Conservation (phyloP, 768 basidiomycete species). For the Phanerodontia chrysosporium region DNA sequence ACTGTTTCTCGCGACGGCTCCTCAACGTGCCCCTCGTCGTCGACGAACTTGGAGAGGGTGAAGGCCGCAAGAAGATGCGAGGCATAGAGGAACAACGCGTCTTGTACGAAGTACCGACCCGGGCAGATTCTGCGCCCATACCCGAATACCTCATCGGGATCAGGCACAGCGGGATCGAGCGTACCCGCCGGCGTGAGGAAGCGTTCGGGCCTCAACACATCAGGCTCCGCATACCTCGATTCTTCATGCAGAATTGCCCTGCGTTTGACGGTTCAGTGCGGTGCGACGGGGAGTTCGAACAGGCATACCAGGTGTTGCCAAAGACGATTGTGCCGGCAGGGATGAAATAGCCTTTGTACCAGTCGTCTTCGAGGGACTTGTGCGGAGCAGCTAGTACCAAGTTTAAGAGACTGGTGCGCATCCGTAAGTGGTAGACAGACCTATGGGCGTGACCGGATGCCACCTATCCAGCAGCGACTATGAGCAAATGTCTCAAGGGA, state of each 20-base stretch:
- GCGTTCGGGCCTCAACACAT: constrained; percentile 3
- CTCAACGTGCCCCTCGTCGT: neutral
- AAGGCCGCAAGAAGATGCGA: constrained; percentile 10
- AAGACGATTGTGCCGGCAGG: constrained; percentile 23
- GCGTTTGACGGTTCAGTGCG: neutral
- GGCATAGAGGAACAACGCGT: constrained; percentile 9
- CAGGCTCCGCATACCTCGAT: neutral
- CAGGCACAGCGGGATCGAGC: constrained; percentile 1
- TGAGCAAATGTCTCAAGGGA: too few species aligned
- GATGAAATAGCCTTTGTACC: constrained; percentile 25
- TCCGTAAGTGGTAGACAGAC: too few species aligned
- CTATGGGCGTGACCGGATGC: neutral
- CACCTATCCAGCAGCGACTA: neutral
- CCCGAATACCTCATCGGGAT: constrained; percentile 9
- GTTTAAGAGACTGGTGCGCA: too few species aligned
- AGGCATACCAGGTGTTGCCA: constrained; percentile 15
- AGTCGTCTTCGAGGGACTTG: constrained; percentile 19
- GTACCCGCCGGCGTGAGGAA: neutral
- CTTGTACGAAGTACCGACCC: constrained; percentile 12
- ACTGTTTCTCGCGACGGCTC: neutral
- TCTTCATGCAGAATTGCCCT: constrained; percentile 8
- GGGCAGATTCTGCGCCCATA: constrained; percentile 16
- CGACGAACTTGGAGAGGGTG: neutral
- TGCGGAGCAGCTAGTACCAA: constrained; percentile 17
- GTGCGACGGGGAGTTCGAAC: constrained; percentile 12